Evolutionary conservation across 2,329 filamentous ascomycete species (phyloP), one percentile per base, ranked within the genome.

Genomic region (Hirsutella minnesotensis): DNA sequence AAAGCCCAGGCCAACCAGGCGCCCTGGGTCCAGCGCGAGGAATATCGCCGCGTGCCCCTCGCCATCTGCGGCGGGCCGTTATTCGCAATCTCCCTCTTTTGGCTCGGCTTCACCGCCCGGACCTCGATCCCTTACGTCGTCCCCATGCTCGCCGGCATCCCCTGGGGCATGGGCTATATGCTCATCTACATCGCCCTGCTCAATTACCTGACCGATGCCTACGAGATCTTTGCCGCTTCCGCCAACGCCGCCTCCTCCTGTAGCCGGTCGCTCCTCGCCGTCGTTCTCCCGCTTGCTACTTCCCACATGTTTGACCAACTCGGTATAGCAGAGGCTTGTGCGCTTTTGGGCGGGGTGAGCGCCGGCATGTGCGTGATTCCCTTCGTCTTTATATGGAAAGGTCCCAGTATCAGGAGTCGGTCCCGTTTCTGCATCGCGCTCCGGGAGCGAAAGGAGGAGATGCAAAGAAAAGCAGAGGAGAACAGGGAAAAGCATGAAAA

Each of bases 251-350:
- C 69, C 41, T 94, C 66, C 65, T 96, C 92, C 44, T 94, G 64
- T 64, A 95, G 85, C 1, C 89, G 92, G 43, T 92, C 92, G 83
- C 86, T 96, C 60, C 94, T 90, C 2, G 86, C 88, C 37, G 89
- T 95, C 1, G 61, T 79, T 1, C 63, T 83, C 38, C 78, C 79
- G 4, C 63, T 83, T 16, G 71, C 71, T 10, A 70, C 70, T 3
- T 58, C 61, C 2, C 63, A 62, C 45, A 73, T 76, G 68, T 75
- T 75, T 46, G 44, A 49, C 3, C 55, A 54, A 3, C 60, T 76
- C 1, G 67, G 66, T 2, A 68, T 75, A 18, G 51, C 61, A 1
- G 70, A 71, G 1, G 70, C 70, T n/a, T 73, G 70, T 44, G 68
- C 68, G n/a, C 56, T 75, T 8, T 62, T 76, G 2, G 72, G 67